Evolutionary conservation across 495 filamentous ascomycete genomes (phyloP).

Genomic region (Xylaria longipes): DNA sequence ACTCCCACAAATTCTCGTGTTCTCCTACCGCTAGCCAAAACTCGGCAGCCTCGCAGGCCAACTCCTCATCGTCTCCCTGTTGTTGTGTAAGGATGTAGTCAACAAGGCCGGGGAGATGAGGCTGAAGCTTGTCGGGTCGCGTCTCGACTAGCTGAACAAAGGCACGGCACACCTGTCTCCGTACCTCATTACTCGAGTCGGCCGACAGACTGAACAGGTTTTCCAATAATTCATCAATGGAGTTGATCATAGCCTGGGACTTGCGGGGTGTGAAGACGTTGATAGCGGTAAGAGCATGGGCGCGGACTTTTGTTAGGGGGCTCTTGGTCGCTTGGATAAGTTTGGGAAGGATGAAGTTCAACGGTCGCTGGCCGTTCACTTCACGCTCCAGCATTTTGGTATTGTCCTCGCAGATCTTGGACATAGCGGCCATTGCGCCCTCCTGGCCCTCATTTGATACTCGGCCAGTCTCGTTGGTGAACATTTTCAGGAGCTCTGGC

Average conservation of each 20-base stretch:
- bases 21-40: slow-evolving; percentile 97
- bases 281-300: slow-evolving; percentile 78
- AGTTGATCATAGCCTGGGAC: slow-evolving; percentile 74
- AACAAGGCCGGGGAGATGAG: slow-evolving; percentile 87
- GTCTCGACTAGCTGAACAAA: slow-evolving; percentile 94
- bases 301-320: slow-evolving; percentile 74
- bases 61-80: slow-evolving; percentile 84
- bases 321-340: slow-evolving; percentile 84
- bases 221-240: slow-evolving; percentile 79
- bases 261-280: slow-evolving; percentile 89
- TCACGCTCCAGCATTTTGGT: slow-evolving; percentile 84
- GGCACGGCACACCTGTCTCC: slow-evolving; percentile 88
- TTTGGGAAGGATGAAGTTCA: slow-evolving; percentile 89
- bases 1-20: slow-evolving; percentile 74
- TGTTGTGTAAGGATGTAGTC: slow-evolving; percentile 94
- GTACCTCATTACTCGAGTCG: slow-evolving; percentile 77
- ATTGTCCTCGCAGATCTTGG: slow-evolving; percentile 97
- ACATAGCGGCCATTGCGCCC: slow-evolving; percentile 88
- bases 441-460: slow-evolving; percentile 77
- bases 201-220: slow-evolving; percentile 80
- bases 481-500: slow-evolving; percentile 75
- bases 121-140: slow-evolving; percentile 84
- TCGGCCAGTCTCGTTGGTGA: slow-evolving; percentile 74
- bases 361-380: slow-evolving; percentile 81
- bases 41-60: slow-evolving; percentile 93